Conservation (phyloP, 345 rosid species). For the Trapa incisa region DNA sequence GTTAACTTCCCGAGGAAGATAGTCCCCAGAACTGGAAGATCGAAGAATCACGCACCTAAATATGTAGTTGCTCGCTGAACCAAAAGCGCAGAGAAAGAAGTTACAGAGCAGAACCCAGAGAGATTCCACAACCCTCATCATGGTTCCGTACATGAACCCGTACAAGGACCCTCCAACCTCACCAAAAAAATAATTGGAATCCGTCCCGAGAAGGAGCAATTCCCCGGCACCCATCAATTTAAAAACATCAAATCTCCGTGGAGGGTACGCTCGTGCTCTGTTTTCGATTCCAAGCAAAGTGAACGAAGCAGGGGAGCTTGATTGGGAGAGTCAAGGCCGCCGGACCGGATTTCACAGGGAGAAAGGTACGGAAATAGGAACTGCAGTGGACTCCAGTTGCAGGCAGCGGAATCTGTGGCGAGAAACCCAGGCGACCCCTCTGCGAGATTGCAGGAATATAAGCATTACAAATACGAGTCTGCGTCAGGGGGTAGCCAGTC, state of each 20-base stretch:
- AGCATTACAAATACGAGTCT: not conserved
- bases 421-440: slow-evolving; percentile 10
- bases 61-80: slow-evolving; percentile 1
- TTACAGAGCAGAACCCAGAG: slow-evolving; percentile 42
- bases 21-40: not conserved
- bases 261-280: not conserved
- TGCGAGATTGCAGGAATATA: slow-evolving; percentile 14
- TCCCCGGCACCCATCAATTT: slow-evolving; percentile 24
- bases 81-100: slow-evolving; percentile 16
- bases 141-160: slow-evolving; percentile 9
- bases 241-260: slow-evolving; percentile 5
- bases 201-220: slow-evolving; percentile 19
- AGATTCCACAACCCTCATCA: slow-evolving; percentile 20
- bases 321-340: not conserved
- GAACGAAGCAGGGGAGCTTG: not conserved
- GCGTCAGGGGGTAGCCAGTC: no score
- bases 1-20: no score
- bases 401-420: slow-evolving; percentile 26
- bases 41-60: slow-evolving; percentile 24
- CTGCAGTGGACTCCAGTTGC: slow-evolving; percentile 28
- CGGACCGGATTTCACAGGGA: not conserved
- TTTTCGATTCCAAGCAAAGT: slow-evolving; percentile 19
- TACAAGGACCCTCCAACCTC: slow-evolving; percentile 10
- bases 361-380: not conserved
- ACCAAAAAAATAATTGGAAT: slow-evolving; percentile 16